These are phyloP conservation scores for Martensiomyces pterosporus DNA, from an alignment of 192 early-diverging fungal genomes.

Conservation along the genomic window DNA sequence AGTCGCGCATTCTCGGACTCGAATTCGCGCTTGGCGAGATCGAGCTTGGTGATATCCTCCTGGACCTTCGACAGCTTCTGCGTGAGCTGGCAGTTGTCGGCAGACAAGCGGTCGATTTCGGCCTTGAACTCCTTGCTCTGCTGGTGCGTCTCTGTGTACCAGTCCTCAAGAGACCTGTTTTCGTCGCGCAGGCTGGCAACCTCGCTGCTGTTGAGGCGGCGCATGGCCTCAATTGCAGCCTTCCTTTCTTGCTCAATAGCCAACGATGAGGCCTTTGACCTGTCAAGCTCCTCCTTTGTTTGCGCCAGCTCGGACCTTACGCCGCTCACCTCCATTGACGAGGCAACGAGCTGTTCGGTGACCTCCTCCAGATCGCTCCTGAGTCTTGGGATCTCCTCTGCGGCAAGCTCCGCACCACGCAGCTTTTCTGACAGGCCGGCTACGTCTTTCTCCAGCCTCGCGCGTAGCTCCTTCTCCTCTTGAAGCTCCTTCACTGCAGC, in stretches of 20 bases:
- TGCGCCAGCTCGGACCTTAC: constrained; percentile 32
- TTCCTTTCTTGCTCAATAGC: constrained; percentile 33
- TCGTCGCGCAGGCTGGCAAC: constrained; percentile 40
- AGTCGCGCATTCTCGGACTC: constrained; percentile 26
- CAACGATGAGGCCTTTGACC: constrained; percentile 23
- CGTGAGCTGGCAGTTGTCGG: constrained; percentile 48
- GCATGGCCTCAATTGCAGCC: constrained; percentile 35
- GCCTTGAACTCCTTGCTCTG: constrained; percentile 32
- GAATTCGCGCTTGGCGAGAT: constrained; percentile 24
- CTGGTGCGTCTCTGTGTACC: constrained; percentile 46
- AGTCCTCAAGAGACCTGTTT: constrained; percentile 35
- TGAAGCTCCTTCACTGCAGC: constrained; percentile 34
- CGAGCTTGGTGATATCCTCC: constrained; percentile 26
- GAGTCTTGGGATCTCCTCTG: constrained; percentile 12
- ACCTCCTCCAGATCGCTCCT: constrained; percentile 22
- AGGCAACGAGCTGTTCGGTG: constrained; percentile 14
- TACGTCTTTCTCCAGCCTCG: constrained; percentile 44
- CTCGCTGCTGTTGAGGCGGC: constrained; percentile 29
- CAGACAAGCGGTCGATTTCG: constrained; percentile 41
- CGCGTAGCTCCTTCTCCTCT: constrained; percentile 27
- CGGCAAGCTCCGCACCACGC: constrained; percentile 9
- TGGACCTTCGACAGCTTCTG: constrained; percentile 19
- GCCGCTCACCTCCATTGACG: constrained; percentile 15
- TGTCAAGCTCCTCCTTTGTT: constrained; percentile 39
- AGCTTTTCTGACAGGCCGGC: constrained; percentile 22